Evolutionary conservation across 2,329 filamentous ascomycete genomes (phyloP), one percentile per base, ranked within the genome.

Genomic region (Fusarium chaquense): DNA sequence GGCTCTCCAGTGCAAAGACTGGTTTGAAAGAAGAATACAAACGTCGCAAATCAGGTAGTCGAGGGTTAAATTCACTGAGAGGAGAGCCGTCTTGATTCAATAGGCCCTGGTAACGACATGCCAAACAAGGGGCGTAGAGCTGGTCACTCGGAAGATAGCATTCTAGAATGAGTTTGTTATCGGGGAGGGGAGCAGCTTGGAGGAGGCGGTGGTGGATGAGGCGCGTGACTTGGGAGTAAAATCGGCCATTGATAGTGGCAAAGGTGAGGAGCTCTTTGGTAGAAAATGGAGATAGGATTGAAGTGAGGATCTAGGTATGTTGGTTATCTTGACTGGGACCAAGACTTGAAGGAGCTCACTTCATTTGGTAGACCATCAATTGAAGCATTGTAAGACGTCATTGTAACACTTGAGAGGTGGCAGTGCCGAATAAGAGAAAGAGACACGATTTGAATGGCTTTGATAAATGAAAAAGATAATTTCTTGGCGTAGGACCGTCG

Each of bases 21-120:
- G 91, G 92, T 20, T 85, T 84, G 76, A 94, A 96, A 28, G 89
- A 86, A 8, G 90, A 90, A 80, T 94, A 95, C 46, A 93, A 79
- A 5, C 79, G 79, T 15, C 81, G 80, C 56, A 93, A 81, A n/a
- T 80, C 76, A 24, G 72, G 66, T 11, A 84, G 67, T 16, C 68
- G 49, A 10, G 62, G 71, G 11, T 41, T 46, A 10, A 58, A 61
- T 2, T 66, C 46, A 20, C 52, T 28, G 13, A 69, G 44, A 12
- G 51, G 24, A 5, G 55, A 61, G 0, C 65, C 68, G 5, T 73
- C 69, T 18, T 50, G 56, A 2, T 60, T 33, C 8, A 68, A 83
- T 3, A 90, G 93, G 32, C 86, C 88, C 13, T 90, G 81, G 67
- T 91, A 91, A 45, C 88, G 83, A 78, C 92, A 94, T 75, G 78